phyloP scores from a whole-genome alignment of 1,284 basidiomycete genomes.

The Malassezia vespertilionis region DNA sequence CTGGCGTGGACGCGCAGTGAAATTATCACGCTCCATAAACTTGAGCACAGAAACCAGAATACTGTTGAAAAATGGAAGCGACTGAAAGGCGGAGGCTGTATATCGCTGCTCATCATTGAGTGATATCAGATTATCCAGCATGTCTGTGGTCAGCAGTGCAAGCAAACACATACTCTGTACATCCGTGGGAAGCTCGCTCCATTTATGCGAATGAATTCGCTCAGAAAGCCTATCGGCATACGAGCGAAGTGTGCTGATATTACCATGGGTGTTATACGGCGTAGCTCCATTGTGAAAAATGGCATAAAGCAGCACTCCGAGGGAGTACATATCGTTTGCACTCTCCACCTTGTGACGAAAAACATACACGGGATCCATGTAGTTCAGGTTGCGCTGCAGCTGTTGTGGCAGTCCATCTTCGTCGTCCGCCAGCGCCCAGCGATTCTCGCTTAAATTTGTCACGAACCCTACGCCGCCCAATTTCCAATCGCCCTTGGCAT shows the following conservation, averaged over 20 bases:
- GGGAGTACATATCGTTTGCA: slow-evolving; percentile 84
- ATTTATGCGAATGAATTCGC: slow-evolving; percentile 21
- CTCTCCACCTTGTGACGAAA: slow-evolving; percentile 71
- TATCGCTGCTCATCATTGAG: slow-evolving; percentile 64
- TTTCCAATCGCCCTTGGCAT: slow-evolving; percentile 87
- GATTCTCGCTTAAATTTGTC: slow-evolving; percentile 60
- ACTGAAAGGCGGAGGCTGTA: slow-evolving; percentile 65
- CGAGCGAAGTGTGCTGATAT: slow-evolving; percentile 64
- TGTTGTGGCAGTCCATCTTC: slow-evolving; percentile 70
- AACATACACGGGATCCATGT: slow-evolving; percentile 85
- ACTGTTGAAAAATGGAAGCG: slow-evolving; percentile 78
- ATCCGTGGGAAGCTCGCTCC: slow-evolving; percentile 31
- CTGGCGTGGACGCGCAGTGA: slow-evolving; percentile 82
- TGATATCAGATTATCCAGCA: slow-evolving; percentile 51
- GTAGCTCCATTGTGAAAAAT: slow-evolving; percentile 70
- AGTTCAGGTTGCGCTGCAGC: slow-evolving; percentile 87
- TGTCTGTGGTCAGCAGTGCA: slow-evolving; percentile 1
- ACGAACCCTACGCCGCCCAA: slow-evolving; percentile 74
- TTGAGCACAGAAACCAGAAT: slow-evolving; percentile 93
- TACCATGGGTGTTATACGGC: slow-evolving; percentile 80
- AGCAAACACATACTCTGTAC: slow-evolving; percentile 13
- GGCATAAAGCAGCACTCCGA: slow-evolving; percentile 73
- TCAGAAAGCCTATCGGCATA: slow-evolving; percentile 56
- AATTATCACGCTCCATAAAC: slow-evolving; percentile 88
- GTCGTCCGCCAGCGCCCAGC: slow-evolving; percentile 47